Evolutionary conservation across 768 basidiomycete species (phyloP), one percentile per base, ranked within the genome.

Genomic region (Leccinum obscurum): DNA sequence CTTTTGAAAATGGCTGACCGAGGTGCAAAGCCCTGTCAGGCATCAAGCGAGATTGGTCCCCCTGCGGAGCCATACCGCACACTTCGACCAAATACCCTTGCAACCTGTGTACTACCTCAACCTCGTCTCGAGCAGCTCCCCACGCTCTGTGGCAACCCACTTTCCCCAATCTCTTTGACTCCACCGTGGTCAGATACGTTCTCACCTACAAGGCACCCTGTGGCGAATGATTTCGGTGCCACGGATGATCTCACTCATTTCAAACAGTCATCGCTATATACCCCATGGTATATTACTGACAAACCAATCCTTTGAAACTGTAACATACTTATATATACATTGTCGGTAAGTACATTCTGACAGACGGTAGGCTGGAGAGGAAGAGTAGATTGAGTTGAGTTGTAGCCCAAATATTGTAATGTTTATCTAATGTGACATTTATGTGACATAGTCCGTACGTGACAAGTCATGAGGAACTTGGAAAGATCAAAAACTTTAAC

Each of bases 11-110:
- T 22, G 51, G 52, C 48, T 53, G 59, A 54, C 57, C 56, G 32
- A 68, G 28, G 10, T 32, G 34, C 34, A 15, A 22, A 14, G 44
- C 17, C 24, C 26, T 58, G 56, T 20, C 60, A 79, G 77, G 65
- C 69, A 11, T 70, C 73, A 2, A 68, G 67, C 50, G 60, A 60
- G 34, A 51, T 66, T 26, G 68, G 57, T 50, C 68, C 76, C 37
- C 54, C 28, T 10, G 37, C 6, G 30, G 26, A 56, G 20, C 41
- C 22, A 28, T 28, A 55, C 30, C 44, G 30, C 46, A 13, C 57
- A 24, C 20, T 32, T 28, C 54, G 55, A 54, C 53, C 30, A 32
- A 35, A 48, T 46, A 22, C 14, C 30, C 41, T 58, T 55, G 37
- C 30, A 24, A 41, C 53, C 35, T 22, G 49, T 34, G 26, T 20